These are phyloP conservation scores for Plenodomus tracheiphilus DNA, from an alignment of 2,329 filamentous ascomycete species.

Conservation along the genomic window DNA sequence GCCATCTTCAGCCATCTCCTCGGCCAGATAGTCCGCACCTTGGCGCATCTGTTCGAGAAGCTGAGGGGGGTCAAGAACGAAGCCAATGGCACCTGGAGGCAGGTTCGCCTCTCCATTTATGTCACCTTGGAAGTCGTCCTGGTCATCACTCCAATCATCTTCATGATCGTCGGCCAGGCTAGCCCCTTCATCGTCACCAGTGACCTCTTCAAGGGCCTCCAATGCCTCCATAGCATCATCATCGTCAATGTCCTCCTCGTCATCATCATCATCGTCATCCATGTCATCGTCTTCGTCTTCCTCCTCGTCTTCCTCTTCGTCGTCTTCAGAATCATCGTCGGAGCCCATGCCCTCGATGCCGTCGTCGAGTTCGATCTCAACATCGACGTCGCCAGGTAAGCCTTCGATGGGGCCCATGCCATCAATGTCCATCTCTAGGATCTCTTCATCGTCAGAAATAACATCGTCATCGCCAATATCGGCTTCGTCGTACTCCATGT, in stretches of 20 bases:
- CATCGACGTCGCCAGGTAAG: constrained; percentile 66
- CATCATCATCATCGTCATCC: constrained; percentile 49
- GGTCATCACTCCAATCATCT: constrained; percentile 51
- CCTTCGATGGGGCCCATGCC: constrained; percentile 76
- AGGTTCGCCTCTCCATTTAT: constrained; percentile 59
- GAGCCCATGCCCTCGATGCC: constrained; percentile 62
- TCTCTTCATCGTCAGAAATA: constrained; percentile 84
- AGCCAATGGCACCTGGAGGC: constrained; percentile 44
- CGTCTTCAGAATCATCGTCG: constrained; percentile 59
- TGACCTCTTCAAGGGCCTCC: constrained; percentile 50
- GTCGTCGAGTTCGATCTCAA: constrained; percentile 84
- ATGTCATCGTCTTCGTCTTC: constrained; percentile 54
- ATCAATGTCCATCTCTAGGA: constrained; percentile 77
- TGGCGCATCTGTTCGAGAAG: constrained; percentile 48
- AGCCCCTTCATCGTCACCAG: constrained; percentile 52
- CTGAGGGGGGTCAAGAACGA: constrained; percentile 42
- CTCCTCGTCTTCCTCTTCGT: constrained; percentile 58
- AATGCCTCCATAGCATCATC: constrained; percentile 44
- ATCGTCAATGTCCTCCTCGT: constrained; percentile 53
- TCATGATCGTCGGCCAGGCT: constrained; percentile 48
- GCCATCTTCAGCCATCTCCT: constrained; percentile 63
- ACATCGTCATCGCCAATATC: constrained; percentile 71
- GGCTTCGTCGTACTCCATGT: constrained; percentile 85
- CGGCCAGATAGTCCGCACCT: constrained; percentile 52
- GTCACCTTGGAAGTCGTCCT: constrained; percentile 48